Base-by-base conservation (phyloP, 805 yeast genomes). In the Jamesozyma rosinii region DNA sequence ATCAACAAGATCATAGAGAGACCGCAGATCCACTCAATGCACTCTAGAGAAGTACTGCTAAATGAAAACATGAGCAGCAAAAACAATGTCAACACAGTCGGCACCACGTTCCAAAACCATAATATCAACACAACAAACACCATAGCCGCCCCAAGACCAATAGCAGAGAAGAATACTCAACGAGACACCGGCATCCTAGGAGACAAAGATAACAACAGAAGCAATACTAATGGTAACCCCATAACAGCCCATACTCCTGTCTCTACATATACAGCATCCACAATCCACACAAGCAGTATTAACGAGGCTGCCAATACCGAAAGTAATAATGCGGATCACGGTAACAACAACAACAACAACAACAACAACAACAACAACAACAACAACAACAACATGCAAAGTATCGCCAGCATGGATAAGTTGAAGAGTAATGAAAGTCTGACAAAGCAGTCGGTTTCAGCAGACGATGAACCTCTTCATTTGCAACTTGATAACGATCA, bases 21-120 rank as follows among this genome's bases (percentile, higher is more conserved):
- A 36, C 59, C 61, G 2, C 35, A 49, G 3, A 49, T 58, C 33
- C 47, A 52, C 5, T 20, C 50, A 14, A 50, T 52, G 47, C 52
- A 46, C 37, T 57, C 63, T n/a, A 45, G 60, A 40, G 63, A 58
- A 24, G 43, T 55, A 24, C 40, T 55, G 15, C 35, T 54, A 39
- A 43, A 37, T 27, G 38, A 33, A 26, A 42, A 42, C 4, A 18
- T 13, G n/a, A 13, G 5, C n/a, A 5, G n/a, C 9, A 14, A 13
- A 6, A 31, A 11, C 14, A 31, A 14, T 15, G n/a, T n/a, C n/a
- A n/a, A n/a, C n/a, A n/a, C n/a, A n/a, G n/a, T n/a, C n/a, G n/a
- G n/a, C n/a, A n/a, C n/a, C n/a, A n/a, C n/a, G n/a, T n/a, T n/a
- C n/a, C n/a, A n/a, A n/a, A 31, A 31, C 34, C 5, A 11, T 15